Evolutionary conservation across 2,329 filamentous ascomycete species (phyloP).

Genomic region (Zasmidium citrigriseum): DNA sequence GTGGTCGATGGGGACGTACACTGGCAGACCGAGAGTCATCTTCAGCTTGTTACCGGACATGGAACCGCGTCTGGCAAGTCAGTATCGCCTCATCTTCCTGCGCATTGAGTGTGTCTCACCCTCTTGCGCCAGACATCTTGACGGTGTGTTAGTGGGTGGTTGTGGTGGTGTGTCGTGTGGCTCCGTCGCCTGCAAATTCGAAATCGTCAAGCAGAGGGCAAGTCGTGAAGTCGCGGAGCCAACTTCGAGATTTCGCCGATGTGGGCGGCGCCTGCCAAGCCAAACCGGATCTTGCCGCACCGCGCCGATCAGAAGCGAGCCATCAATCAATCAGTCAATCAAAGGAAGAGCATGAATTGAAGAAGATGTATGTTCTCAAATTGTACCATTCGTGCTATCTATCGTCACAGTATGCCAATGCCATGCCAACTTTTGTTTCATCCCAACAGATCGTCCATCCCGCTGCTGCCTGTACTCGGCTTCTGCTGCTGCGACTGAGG

Average conservation of each 20-base stretch:
- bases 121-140: conserved; percentile 35
- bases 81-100: conserved; percentile 68
- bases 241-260: not conserved
- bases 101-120: not conserved
- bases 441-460: conserved; percentile 48
- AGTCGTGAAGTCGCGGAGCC: not conserved
- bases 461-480: conserved; percentile 33
- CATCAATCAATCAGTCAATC: too few relatives aligned
- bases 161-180: conserved; percentile 14
- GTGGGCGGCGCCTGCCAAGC: too few relatives aligned
- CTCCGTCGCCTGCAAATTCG: conserved; percentile 19
- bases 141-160: conserved; percentile 13
- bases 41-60: conserved; percentile 97
- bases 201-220: not conserved
- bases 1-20: conserved; percentile 66
- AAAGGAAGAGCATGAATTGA: not conserved
- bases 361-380: too few relatives aligned
- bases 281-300: too few relatives aligned
- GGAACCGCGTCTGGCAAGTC: not conserved
- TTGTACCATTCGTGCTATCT: conserved; percentile 1
- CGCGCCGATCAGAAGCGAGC: too few relatives aligned
- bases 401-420: conserved; percentile 8
- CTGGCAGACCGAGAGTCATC: conserved; percentile 99
- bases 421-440: conserved; percentile 26
- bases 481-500: conserved; percentile 19